phyloP scores from a whole-genome alignment of 1,139 yeast species.

The Candida neerlandica region DNA sequence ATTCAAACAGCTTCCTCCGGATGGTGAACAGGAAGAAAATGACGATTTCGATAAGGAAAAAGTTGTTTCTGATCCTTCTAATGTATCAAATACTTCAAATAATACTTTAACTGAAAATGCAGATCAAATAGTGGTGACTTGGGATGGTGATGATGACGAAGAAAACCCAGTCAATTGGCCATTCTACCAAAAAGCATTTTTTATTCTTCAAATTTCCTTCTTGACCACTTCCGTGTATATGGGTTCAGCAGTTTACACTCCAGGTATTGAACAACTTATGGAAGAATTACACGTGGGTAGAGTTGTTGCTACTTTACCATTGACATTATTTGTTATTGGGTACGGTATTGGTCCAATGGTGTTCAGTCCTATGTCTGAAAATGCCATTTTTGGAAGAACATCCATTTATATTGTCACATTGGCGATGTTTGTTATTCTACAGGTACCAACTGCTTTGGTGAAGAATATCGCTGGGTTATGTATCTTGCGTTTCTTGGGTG shows the following conservation, averaged over 20 bases:
- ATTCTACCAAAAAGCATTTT: constrained; percentile 19
- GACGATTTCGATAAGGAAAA: constrained; percentile 4
- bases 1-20: constrained; percentile 5
- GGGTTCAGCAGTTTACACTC: constrained; percentile 34
- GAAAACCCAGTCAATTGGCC: constrained; percentile 37
- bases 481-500: constrained; percentile 35
- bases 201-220: constrained; percentile 24
- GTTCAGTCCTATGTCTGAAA: constrained; percentile 57
- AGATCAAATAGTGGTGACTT: constrained; percentile 20
- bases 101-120: background rate
- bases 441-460: constrained; percentile 36
- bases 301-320: constrained; percentile 48
- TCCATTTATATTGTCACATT: constrained; percentile 33
- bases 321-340: constrained; percentile 47
- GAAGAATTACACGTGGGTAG: constrained; percentile 45
- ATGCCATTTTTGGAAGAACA: constrained; percentile 54
- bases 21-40: constrained; percentile 3
- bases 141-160: constrained; percentile 35
- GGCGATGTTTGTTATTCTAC: constrained; percentile 31
- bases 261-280: constrained; percentile 36
- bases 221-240: constrained; percentile 28
- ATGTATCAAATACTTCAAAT: constrained; percentile 1
- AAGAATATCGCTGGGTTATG: constrained; percentile 33
- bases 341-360: constrained; percentile 60
- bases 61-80: background rate